Evolutionary conservation across 352 stramenopile genomes (phyloP).

Genomic region (Globisporangium solare): DNA sequence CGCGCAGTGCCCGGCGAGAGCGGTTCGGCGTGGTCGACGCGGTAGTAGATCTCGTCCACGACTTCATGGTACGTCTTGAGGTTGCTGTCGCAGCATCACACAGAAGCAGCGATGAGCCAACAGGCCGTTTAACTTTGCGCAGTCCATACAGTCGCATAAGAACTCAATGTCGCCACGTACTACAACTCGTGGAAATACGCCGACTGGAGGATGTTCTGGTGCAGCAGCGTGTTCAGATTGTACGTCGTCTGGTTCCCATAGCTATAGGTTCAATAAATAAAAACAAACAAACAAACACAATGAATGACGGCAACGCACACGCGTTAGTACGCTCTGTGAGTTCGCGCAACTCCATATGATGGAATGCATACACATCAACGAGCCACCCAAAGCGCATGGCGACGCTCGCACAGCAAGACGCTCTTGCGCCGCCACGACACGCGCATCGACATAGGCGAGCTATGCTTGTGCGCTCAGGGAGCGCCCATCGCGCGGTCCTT

Average conservation of each 20-base stretch:
- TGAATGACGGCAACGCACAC: too few species aligned
- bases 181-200: slow-evolving; percentile 95
- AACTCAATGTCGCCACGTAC: slow-evolving; percentile 19
- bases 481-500: too few species aligned
- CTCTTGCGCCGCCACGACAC: too few species aligned
- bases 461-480: too few species aligned
- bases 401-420: too few species aligned
- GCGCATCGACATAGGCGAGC: too few species aligned
- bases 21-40: slow-evolving; percentile 86
- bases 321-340: too few species aligned
- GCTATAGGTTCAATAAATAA: slow-evolving; percentile 23
- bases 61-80: slow-evolving; percentile 96
- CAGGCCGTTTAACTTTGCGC: not conserved
- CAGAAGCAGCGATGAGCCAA: not conserved
- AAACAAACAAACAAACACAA: too few species aligned
- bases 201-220: slow-evolving; percentile 94
- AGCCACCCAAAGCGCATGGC: too few species aligned
- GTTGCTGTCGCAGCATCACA: slow-evolving; percentile 29
- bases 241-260: slow-evolving; percentile 90
- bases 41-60: slow-evolving; percentile 92
- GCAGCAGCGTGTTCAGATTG: slow-evolving; percentile 95
- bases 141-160: too few species aligned
- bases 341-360: too few species aligned
- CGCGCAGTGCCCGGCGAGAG: slow-evolving; percentile 88
- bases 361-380: too few species aligned